phyloP scores from a whole-genome alignment of 1,284 basidiomycete species.

The Ustilago loliicola region DNA sequence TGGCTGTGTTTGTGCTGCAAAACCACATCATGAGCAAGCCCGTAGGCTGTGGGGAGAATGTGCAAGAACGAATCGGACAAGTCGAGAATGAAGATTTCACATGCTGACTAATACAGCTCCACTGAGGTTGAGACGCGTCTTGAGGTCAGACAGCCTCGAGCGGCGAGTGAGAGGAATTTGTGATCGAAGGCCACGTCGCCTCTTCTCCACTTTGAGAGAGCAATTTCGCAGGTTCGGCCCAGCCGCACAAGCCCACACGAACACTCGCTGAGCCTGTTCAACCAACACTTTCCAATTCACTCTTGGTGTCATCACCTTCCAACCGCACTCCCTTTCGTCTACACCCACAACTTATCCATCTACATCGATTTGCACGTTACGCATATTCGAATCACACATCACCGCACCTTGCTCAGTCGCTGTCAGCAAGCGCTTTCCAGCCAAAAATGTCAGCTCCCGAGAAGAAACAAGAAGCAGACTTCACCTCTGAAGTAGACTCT shows the following conservation, averaged over 20 bases:
- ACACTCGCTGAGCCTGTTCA: not conserved
- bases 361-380: not conserved
- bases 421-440: not conserved
- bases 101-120: slow-evolving; percentile 6
- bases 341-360: not conserved
- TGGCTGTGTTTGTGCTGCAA: not conserved
- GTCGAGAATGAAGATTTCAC: slow-evolving; percentile 1
- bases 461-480: slow-evolving; percentile 75
- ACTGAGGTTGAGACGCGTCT: slow-evolving; percentile 7
- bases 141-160: not conserved
- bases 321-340: not conserved
- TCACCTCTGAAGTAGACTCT: slow-evolving; percentile 73
- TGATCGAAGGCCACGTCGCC: slow-evolving; percentile 57
- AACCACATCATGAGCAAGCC: not conserved
- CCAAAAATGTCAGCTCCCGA: slow-evolving; percentile 50
- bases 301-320: not conserved
- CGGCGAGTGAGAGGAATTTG: no score
- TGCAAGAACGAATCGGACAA: no score
- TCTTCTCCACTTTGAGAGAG: slow-evolving; percentile 29
- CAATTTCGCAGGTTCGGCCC: not conserved
- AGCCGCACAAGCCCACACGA: slow-evolving; percentile 36
- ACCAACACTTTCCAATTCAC: not conserved
- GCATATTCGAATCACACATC: no score
- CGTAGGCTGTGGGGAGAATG: not conserved
- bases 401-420: not conserved